A percentile compares a stretch with the other conserved stretches of the same genome.
phyloP scores from a whole-genome alignment of 768 basidiomycete species.

The Tricholoma bakamatsutake region DNA sequence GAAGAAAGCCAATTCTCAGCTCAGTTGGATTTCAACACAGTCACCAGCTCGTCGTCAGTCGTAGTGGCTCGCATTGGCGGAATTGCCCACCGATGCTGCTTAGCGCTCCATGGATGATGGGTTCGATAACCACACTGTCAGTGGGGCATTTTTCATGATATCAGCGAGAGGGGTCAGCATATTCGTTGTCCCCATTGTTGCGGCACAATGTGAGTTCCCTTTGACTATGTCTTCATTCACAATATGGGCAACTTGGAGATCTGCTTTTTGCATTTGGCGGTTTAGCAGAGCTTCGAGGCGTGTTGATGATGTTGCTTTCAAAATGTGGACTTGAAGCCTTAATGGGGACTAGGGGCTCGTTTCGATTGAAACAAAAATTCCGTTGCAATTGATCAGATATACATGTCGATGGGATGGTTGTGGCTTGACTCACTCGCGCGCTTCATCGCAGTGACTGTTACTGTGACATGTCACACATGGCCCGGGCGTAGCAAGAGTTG shows the following conservation, averaged over 20 bases:
- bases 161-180: not conserved
- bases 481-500: not conserved
- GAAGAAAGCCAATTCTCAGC: not conserved
- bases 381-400: not conserved
- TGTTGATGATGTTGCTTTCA: not conserved
- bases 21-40: not conserved
- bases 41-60: not conserved
- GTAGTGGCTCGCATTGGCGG: not conserved
- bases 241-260: not conserved
- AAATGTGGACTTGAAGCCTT: not conserved
- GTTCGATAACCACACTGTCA: not conserved
- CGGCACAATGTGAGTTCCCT: not conserved
- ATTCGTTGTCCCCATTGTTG: not conserved
- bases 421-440: not conserved
- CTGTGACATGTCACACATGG: not conserved
- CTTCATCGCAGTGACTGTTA: not conserved
- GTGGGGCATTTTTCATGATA: not conserved
- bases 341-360: not conserved
- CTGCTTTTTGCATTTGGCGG: not conserved
- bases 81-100: too few species aligned
- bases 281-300: too few species aligned
- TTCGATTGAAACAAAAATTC: not conserved
- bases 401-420: not conserved
- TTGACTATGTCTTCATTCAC: not conserved
- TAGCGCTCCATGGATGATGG: not conserved